A percentile compares a stretch with the other conserved stretches of the same genome.
Conservation (phyloP, 2,329 filamentous ascomycete genomes). For the Pseudocercospora vitis region DNA sequence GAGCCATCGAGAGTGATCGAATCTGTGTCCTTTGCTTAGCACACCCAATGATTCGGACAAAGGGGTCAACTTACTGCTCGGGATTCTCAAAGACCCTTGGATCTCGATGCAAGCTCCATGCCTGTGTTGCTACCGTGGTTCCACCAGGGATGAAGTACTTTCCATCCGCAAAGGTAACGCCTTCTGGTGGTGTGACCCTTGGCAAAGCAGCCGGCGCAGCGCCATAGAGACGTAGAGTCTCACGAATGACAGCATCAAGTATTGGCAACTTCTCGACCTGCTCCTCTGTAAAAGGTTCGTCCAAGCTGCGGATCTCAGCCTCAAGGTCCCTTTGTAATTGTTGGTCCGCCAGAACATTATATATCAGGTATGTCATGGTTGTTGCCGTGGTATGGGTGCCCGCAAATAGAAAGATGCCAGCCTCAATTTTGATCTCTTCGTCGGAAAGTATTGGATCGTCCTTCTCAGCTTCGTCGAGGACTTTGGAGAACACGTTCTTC, state of each 20-base stretch:
- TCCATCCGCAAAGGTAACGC: constrained; percentile 29
- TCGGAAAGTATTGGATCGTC: constrained; percentile 26
- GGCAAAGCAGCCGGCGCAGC: constrained; percentile 40
- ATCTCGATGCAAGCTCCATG: constrained; percentile 43
- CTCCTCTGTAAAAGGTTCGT: constrained; percentile 21
- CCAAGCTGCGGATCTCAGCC: constrained; percentile 27
- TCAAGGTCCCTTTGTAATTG: constrained; percentile 24
- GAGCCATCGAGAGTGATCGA: constrained; percentile 19
- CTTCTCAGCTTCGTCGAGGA: constrained; percentile 27
- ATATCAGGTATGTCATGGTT: constrained; percentile 32
- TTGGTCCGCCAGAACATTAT: constrained; percentile 26
- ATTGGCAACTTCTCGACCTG: constrained; percentile 37
- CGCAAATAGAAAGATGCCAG: constrained; percentile 28
- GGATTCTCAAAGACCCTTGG: constrained; percentile 29
- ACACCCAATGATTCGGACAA: constrained; percentile 36
- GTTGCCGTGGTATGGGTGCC: constrained; percentile 33
- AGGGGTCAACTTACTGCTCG: constrained; percentile 13
- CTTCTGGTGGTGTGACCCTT: constrained; percentile 39
- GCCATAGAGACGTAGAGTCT: constrained; percentile 41
- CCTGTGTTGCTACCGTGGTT: constrained; percentile 41
- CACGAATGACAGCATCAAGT: constrained; percentile 41
- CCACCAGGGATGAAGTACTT: constrained; percentile 39
- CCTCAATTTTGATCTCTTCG: constrained; percentile 25
- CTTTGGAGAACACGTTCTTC: constrained; percentile 28
- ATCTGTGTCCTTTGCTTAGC: constrained; percentile 29